Evolutionary conservation across 257 asterid species (phyloP), one percentile per base, ranked within the genome.

Genomic region (Orobanche coerulescens): DNA sequence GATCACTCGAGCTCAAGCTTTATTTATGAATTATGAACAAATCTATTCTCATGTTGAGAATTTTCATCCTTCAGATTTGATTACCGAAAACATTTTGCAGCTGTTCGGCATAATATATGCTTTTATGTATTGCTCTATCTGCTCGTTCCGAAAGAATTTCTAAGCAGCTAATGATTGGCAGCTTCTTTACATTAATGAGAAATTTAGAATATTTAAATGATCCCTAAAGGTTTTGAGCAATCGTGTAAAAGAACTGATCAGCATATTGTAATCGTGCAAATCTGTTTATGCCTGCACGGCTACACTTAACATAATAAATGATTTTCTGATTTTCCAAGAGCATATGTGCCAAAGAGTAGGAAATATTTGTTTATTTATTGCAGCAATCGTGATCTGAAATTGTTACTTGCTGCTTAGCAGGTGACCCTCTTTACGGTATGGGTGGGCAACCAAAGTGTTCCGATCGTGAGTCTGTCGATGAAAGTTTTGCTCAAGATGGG

Each of bases 401-500:
- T 61, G 37, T 37, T 51, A 34, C 52, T 57, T 33, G 5, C 14
- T 71, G 48, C 70, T 74, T 65, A 42, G 78, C 82, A 88, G 98
- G 88, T 61, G 98, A 92, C 73, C 95, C 98, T 62, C 97, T 92
- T 53, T 92, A 92, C 71, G 64, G 72, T 74, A 68, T 74, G 57
- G 91, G 82, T 61, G 98, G 98, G 59, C 86, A 72, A 47, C 95
- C 97, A 18, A 73, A 71, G 75, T 65, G 68, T 72, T 67, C 74
- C 23, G 71, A 82, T 73, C 69, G 64, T 54, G 89, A 79, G 55
- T 34, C 37, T 33, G 46, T 67, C 15, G 82, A 77, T 68, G 85
- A 79, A 79, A 66, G 70, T 72, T 81, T 79, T 76, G 90, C 89
- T 74, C 71, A 84, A 72, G 98, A 91, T 72, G 98, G 98, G 98